These are phyloP conservation scores for Cicer chorassanicum DNA, from an alignment of 306 rosid species.

Conservation along the genomic window DNA sequence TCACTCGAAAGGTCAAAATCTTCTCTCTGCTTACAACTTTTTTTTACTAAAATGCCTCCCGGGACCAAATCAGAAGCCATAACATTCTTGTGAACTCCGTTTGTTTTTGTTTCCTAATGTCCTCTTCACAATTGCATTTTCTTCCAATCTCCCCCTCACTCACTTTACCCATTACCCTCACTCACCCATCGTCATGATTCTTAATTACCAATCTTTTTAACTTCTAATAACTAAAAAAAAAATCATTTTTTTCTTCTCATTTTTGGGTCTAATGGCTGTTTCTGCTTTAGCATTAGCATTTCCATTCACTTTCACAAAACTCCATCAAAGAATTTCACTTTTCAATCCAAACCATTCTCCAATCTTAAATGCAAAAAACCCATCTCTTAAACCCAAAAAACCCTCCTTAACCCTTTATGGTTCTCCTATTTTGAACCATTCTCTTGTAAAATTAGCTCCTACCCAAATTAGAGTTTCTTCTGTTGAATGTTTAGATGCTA, in stretches of 20 bases:
- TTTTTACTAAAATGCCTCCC: too few relatives aligned
- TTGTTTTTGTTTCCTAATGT: neutral
- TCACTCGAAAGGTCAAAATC: neutral
- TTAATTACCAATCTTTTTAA: neutral
- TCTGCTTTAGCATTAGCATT: conserved; percentile 50
- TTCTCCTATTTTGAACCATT: conserved; percentile 32
- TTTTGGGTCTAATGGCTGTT: conserved; percentile 57
- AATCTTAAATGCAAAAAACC: neutral
- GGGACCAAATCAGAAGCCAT: neutral
- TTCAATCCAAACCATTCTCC: conserved; percentile 22
- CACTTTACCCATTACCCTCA: neutral
- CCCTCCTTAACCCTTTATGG: conserved; percentile 36
- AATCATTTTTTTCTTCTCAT: neutral
- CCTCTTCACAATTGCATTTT: neutral
- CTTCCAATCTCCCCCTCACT: neutral
- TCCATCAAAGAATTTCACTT: conserved; percentile 50
- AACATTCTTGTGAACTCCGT: conserved; percentile 38
- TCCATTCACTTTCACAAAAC: conserved; percentile 48
- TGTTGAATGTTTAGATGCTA: conserved; percentile 45
- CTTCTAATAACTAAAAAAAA: neutral
- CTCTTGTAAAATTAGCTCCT: conserved; percentile 38
- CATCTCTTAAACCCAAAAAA: conserved; percentile 39
- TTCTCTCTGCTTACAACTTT: neutral
- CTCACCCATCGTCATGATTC: conserved; percentile 2
- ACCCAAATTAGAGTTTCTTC: conserved; percentile 52